A percentile compares a stretch with the other conserved stretches of the same genome.
Evolutionary conservation across 2,329 filamentous ascomycete species (phyloP).

Genomic region (Ramularia endophylla): DNA sequence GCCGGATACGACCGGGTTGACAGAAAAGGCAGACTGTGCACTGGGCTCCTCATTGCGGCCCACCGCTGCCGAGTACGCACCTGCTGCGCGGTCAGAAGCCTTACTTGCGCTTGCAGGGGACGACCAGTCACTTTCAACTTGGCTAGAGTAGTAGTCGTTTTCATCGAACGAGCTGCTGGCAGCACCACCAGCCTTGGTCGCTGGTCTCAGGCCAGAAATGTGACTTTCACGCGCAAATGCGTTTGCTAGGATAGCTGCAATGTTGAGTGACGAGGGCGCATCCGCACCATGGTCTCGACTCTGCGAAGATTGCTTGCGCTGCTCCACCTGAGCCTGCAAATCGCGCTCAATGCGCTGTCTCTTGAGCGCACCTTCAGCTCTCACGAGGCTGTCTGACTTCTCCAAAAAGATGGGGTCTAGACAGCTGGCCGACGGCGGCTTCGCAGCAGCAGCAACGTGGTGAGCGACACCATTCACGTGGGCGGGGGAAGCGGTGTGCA

Average conservation of each 20-base stretch:
- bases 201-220: constrained; percentile 52
- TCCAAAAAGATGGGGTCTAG: constrained; percentile 79
- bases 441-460: constrained; percentile 9
- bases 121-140: constrained; percentile 66
- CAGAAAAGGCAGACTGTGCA: constrained; percentile 12
- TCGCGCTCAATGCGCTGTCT: constrained; percentile 73
- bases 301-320: constrained; percentile 44
- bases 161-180: constrained; percentile 72
- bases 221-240: constrained; percentile 66
- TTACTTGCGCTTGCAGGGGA: constrained; percentile 41
- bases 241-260: constrained; percentile 43
- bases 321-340: constrained; percentile 71
- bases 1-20: constrained; percentile 7
- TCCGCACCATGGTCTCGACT: constrained; percentile 48
- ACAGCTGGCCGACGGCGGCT: constrained; percentile 35
- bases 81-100: constrained; percentile 42
- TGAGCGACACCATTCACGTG: constrained; percentile 7
- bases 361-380: constrained; percentile 73
- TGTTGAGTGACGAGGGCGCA: constrained; percentile 35
- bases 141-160: constrained; percentile 94
- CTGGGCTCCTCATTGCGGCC: constrained; percentile 16
- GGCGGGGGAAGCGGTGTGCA: constrained; percentile 11
- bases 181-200: constrained; percentile 52
- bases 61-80: constrained; percentile 25
- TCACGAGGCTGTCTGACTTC: constrained; percentile 78